phyloP scores from a whole-genome alignment of 1,284 basidiomycete species.

The Heliocybe sulcata region DNA sequence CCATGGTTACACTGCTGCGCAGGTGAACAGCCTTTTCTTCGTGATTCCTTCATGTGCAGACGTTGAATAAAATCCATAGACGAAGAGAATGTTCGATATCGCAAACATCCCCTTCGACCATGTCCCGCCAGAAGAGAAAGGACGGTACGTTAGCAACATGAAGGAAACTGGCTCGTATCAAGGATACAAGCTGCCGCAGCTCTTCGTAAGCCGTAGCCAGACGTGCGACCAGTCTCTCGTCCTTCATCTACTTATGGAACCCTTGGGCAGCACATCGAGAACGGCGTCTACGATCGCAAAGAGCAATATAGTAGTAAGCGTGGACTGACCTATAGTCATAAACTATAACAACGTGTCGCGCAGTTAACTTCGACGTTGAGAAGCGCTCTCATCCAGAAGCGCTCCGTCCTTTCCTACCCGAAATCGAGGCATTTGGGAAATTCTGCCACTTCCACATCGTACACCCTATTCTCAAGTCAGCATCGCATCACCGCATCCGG shows the following conservation, averaged over 20 bases:
- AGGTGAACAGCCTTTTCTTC: constrained; percentile 24
- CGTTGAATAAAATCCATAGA: constrained; percentile 14
- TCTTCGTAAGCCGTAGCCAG: constrained; percentile 48
- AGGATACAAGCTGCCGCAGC: constrained; percentile 51
- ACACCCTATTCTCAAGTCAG: constrained; percentile 39
- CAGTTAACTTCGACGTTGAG: constrained; percentile 41
- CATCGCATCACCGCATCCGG: neutral
- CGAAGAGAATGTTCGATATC: constrained; percentile 51
- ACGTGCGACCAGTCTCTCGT: neutral
- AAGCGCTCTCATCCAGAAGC: constrained; percentile 40
- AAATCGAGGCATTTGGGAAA: constrained; percentile 44
- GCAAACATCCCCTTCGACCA: constrained; percentile 53
- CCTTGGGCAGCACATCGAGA: constrained; percentile 38
- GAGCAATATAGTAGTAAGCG: constrained; percentile 24
- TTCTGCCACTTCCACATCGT: constrained; percentile 47
- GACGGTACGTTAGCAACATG: constrained; percentile 38
- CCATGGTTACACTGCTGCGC: constrained; percentile 40
- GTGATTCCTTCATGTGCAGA: neutral
- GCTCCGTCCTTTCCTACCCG: constrained; percentile 47
- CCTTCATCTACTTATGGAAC: neutral
- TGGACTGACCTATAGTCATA: neutral
- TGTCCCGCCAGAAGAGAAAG: constrained; percentile 51
- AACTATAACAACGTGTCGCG: neutral
- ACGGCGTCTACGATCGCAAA: constrained; percentile 49
- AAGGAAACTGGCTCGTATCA: constrained; percentile 45